Percentiles rank a stretch among this genome's conserved stretches.
phyloP scores from a whole-genome alignment of 352 stramenopile species.

The Globisporangium viniferum region DNA sequence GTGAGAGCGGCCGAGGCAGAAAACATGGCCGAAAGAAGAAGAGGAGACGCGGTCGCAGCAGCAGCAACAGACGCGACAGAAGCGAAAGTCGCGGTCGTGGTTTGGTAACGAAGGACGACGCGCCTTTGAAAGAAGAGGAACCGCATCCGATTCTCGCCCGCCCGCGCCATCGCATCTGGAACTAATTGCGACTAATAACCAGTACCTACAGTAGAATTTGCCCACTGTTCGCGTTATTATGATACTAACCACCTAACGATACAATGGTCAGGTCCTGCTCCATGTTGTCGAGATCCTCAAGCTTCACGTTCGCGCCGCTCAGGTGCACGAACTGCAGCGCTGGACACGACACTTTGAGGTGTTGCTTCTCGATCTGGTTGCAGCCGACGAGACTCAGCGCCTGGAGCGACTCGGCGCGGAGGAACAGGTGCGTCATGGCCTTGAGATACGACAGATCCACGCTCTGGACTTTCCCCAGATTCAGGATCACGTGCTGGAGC shows the following conservation, averaged over 20 bases:
- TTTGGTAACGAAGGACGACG: background rate
- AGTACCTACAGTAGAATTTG: background rate
- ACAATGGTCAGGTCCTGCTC: slow-evolving; percentile 6
- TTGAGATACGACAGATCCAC: slow-evolving; percentile 68
- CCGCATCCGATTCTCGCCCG: slow-evolving; percentile 25
- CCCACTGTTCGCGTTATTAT: background rate
- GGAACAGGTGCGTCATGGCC: slow-evolving; percentile 49
- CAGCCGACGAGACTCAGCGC: slow-evolving; percentile 48
- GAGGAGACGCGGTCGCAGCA: background rate
- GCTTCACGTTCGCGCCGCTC: slow-evolving; percentile 40
- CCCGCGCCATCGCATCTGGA: slow-evolving; percentile 39
- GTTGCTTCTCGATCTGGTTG: slow-evolving; percentile 31
- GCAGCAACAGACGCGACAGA: slow-evolving; percentile 1
- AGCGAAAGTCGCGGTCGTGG: slow-evolving; percentile 1
- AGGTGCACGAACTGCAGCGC: slow-evolving; percentile 34
- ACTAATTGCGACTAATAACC: slow-evolving; percentile 13
- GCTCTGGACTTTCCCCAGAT: slow-evolving; percentile 27
- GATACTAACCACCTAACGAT: background rate
- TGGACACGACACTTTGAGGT: slow-evolving; percentile 37
- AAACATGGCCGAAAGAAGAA: background rate
- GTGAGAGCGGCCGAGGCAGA: background rate
- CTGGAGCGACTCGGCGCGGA: slow-evolving; percentile 39
- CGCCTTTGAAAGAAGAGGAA: background rate
- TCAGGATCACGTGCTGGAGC: slow-evolving; percentile 45
- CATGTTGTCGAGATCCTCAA: slow-evolving; percentile 33